Evolutionary conservation across 306 rosid species (phyloP).

Genomic region (Vicia villosa): DNA sequence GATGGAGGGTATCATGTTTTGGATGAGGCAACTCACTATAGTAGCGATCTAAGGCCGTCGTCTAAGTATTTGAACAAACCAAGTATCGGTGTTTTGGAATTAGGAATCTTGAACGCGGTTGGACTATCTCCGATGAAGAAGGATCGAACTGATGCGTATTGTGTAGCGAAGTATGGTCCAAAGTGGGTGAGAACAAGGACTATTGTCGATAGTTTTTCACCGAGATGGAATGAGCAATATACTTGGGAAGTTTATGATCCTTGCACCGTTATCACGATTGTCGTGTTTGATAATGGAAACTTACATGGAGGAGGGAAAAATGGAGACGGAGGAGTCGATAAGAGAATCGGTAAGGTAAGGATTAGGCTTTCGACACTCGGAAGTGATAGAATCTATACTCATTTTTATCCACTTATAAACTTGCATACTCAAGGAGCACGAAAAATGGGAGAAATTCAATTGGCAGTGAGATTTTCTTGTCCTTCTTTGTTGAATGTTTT

Average conservation of each 20-base stretch:
- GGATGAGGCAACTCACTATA: conserved; percentile 52
- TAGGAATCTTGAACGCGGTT: conserved; percentile 48
- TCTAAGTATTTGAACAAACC: conserved; percentile 34
- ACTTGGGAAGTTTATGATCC: conserved; percentile 58
- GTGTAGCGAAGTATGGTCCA: conserved; percentile 56
- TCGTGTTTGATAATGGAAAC: conserved; percentile 53
- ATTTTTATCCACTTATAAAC: conserved; percentile 47
- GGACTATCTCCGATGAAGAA: conserved; percentile 51
- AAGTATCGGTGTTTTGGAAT: conserved; percentile 51
- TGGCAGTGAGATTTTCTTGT: conserved; percentile 60
- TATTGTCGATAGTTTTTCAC: conserved; percentile 40
- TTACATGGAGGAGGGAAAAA: conserved; percentile 37
- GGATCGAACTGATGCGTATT: conserved; percentile 49
- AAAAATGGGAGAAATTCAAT: conserved; percentile 48
- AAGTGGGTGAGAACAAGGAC: conserved; percentile 64
- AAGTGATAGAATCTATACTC: conserved; percentile 47
- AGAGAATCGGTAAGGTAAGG: conserved; percentile 51
- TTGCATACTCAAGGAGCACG: conserved; percentile 29
- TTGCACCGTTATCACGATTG: conserved; percentile 53
- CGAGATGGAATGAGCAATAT: conserved; percentile 49
- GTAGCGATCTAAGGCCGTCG: conserved; percentile 53
- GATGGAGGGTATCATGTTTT: conserved; percentile 67
- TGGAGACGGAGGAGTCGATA: conserved; percentile 29
- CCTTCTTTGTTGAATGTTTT: conserved; percentile 43
- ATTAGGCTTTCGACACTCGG: conserved; percentile 53